Evolutionary conservation across 768 basidiomycete species (phyloP), one percentile per base, ranked within the genome.

Genomic region (Boletus pseudopeckii): DNA sequence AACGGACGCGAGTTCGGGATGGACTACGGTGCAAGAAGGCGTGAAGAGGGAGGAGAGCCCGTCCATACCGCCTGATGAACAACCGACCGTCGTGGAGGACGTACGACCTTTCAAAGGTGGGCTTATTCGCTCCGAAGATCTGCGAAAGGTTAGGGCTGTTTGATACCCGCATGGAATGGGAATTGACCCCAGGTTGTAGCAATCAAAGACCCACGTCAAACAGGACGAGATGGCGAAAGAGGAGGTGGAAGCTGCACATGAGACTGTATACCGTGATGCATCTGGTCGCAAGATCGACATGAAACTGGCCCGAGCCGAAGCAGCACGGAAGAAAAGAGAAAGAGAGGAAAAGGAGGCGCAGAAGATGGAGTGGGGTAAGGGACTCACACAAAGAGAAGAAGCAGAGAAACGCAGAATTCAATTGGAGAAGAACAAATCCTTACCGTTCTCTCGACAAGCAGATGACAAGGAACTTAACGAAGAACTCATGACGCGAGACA

Each of bases 311-410:
- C 81, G 80, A 52, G 95, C 91, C 14, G 94, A 95, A 64, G 91
- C 92, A 30, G 88, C 88, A 40, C 76, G 85, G 59, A 68, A 80
- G 70, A 92, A 93, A 64, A 79, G 91, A 20, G 87, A 92, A 66
- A 76, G 78, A 53, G 86, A 94, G 67, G 90, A 97, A 73, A 84
- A 82, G 65, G 92, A 96, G 65, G 88, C 88, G 46, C 75, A 81
- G 67, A 95, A 92, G 75, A 93, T 96, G 91, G 91, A 96, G 68
- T 98, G 97, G 97, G 93, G 92, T 1, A 98, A 96, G 71, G 97
- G 97, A 30, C 64, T 98, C 34, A 88, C 93, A 37, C 97, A 98
- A 74, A 75, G 85, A 55, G 87, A 90, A 22, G 89, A 94, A 55
- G 74, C 78, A 48, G 90, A 94, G 72, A 81, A 80, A 65, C 74